These are phyloP conservation scores for Guadua angustifolia DNA, from an alignment of 176 grass and related monocot genomes.

Conservation along the genomic window DNA sequence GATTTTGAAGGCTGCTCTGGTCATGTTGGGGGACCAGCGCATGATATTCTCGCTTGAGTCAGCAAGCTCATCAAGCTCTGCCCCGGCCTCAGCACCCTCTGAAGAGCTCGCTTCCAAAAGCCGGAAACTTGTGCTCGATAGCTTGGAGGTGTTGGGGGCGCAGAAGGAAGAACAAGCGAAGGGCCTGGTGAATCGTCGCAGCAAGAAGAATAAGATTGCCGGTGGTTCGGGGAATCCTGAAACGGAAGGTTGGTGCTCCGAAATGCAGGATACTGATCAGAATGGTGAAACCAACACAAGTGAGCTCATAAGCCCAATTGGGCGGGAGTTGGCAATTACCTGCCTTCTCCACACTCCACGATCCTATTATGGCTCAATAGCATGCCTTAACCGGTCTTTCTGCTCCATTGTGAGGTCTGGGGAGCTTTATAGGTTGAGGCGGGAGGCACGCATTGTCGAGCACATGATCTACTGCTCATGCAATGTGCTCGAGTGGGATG, in stretches of 20 bases:
- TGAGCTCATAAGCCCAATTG: slow-evolving; percentile 47
- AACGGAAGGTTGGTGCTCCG: neutral
- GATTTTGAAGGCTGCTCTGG: slow-evolving; percentile 18
- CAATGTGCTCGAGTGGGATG: slow-evolving; percentile 59
- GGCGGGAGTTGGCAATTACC: slow-evolving; percentile 47
- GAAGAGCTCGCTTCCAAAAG: slow-evolving; percentile 15
- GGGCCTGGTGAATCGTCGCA: neutral
- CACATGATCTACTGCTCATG: slow-evolving; percentile 63
- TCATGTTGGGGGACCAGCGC: slow-evolving; percentile 38
- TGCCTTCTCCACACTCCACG: slow-evolving; percentile 55
- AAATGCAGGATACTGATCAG: slow-evolving; percentile 32
- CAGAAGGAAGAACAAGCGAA: slow-evolving; percentile 1
- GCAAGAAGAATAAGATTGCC: neutral
- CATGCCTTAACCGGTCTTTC: slow-evolving; percentile 42
- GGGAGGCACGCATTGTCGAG: slow-evolving; percentile 29
- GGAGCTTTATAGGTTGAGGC: slow-evolving; percentile 57
- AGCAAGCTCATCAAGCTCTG: slow-evolving; percentile 36
- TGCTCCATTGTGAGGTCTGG: slow-evolving; percentile 37
- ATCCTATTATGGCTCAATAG: slow-evolving; percentile 44
- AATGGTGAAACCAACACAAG: slow-evolving; percentile 7
- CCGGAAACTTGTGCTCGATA: neutral
- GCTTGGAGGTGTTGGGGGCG: neutral
- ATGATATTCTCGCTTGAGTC: slow-evolving; percentile 27
- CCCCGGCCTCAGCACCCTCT: slow-evolving; percentile 2
- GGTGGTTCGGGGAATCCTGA: neutral